Evolutionary conservation across 1,284 basidiomycete genomes (phyloP), one percentile per base, ranked within the genome.

Genomic region (Somion occarium): DNA sequence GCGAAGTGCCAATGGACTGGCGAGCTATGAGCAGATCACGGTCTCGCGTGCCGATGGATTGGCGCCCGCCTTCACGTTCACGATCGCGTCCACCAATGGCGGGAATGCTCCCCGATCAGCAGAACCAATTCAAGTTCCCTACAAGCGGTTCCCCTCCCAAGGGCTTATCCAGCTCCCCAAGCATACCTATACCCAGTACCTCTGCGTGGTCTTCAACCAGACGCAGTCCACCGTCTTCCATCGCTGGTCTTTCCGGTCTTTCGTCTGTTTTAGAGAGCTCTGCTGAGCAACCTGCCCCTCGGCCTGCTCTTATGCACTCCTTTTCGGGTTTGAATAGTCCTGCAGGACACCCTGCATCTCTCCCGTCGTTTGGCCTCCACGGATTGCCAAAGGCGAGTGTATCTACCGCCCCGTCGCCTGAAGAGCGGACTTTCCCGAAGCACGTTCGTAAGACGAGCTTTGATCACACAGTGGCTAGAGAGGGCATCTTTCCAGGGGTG

Each of bases 401-500:
- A 43, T 64, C 64, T 56, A 68, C 61, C 51, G 57, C 70, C 23
- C 60, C 70, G 50, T 66, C 75, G 56, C 66, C 70, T 55, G 69
- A 79, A 60, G 74, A 71, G 59, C 76, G 76, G 56, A 73, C 80
- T 4, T 92, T 91, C 68, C 85, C 91, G 46, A 80, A 85, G 53
- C 85, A 88, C 62, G 88, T 93, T 52, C 82, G 93, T 56, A 93
- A 95, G 75, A 92, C 92, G 42, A 92, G 89, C 67, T 94, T 93
- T 64, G 92, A 95, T 69, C 92, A 93, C 67, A 93, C 91, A 0
- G 83, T 93, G 25, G 75, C 79, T 37, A 79, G 79, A 59, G 80
- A 88, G 56, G 81, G 79, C 41, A 77, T 84, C 50, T 70, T 83
- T 54, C 64, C 73, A 30, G 78, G 75, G 46, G 66, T 81, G 50